phyloP scores from a whole-genome alignment of 768 basidiomycete species.

The Tylopilus rubrobrunneus region DNA sequence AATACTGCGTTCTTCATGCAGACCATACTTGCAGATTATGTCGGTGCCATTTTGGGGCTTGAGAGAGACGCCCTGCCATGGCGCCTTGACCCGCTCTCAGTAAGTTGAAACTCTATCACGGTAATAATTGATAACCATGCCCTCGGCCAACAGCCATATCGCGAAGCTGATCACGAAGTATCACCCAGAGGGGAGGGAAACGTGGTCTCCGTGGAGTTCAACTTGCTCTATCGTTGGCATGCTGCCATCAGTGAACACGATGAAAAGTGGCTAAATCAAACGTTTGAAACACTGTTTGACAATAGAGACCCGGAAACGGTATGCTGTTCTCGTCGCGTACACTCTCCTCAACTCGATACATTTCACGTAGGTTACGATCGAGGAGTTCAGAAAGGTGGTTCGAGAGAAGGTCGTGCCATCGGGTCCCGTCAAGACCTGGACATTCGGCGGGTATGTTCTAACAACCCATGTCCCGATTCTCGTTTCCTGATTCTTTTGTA shows the following conservation, averaged over 20 bases:
- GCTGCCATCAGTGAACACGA: conserved; percentile 54
- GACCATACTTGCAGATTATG: conserved; percentile 68
- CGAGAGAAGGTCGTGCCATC: conserved; percentile 10
- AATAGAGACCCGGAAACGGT: conserved; percentile 41
- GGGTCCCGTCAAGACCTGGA: conserved; percentile 43
- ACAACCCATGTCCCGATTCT: background rate
- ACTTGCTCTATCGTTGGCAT: conserved; percentile 59
- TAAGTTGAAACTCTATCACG: conserved; percentile 19
- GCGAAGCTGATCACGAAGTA: conserved; percentile 49
- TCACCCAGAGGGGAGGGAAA: conserved; percentile 70
- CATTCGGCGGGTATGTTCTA: conserved; percentile 43
- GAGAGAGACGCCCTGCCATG: conserved; percentile 60
- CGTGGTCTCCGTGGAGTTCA: conserved; percentile 75
- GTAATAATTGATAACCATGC: background rate
- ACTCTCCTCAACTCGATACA: background rate
- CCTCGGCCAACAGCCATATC: conserved; percentile 38
- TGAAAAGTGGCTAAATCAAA: conserved; percentile 47
- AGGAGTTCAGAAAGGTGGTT: conserved; percentile 18
- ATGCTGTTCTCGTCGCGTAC: background rate
- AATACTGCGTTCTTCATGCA: conserved; percentile 73
- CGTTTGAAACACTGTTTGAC: conserved; percentile 44
- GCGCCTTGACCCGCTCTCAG: conserved; percentile 67
- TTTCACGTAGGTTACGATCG: conserved; percentile 14
- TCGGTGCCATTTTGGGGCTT: conserved; percentile 69
- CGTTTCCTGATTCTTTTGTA: background rate